Evolutionary conservation across 2,329 filamentous ascomycete genomes (phyloP).

Genomic region (Epichloe bromicola): DNA sequence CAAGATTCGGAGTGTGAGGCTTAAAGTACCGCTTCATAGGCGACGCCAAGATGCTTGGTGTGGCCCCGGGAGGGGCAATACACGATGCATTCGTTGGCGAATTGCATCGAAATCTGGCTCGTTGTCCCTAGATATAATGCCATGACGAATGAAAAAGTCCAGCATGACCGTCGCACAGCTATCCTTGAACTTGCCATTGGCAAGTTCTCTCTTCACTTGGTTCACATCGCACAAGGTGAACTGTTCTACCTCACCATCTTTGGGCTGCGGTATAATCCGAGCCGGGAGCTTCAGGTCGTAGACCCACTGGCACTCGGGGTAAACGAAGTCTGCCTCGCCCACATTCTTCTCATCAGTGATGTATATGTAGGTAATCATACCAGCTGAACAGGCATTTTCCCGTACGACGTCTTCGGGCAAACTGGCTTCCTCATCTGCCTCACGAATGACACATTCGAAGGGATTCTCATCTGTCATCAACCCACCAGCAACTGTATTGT

Average conservation of each 20-base stretch:
- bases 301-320: slow-evolving; percentile 84
- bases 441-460: slow-evolving; percentile 71
- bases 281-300: slow-evolving; percentile 73
- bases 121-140: slow-evolving; percentile 64
- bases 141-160: slow-evolving; percentile 82
- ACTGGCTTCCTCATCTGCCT: slow-evolving; percentile 80
- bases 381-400: slow-evolving; percentile 41
- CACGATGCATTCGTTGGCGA: slow-evolving; percentile 59
- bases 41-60: slow-evolving; percentile 28
- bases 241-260: slow-evolving; percentile 78
- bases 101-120: slow-evolving; percentile 72
- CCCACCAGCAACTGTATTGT: slow-evolving; percentile 79
- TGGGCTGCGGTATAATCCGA: slow-evolving; percentile 57
- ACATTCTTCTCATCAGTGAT: slow-evolving; percentile 63
- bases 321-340: slow-evolving; percentile 69
- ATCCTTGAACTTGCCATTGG: slow-evolving; percentile 71
- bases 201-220: slow-evolving; percentile 60
- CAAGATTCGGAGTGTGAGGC: background rate
- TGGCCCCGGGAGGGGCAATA: slow-evolving; percentile 66
- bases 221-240: slow-evolving; percentile 68
- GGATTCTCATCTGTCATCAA: slow-evolving; percentile 70
- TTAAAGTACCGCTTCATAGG: background rate
- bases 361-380: slow-evolving; percentile 75
- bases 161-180: slow-evolving; percentile 78
- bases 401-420: slow-evolving; percentile 59